Percentiles rank a stretch among this genome's conserved stretches.
Conservation (phyloP, 169 alveolate species). For the Plasmodium chabaudi region DNA sequence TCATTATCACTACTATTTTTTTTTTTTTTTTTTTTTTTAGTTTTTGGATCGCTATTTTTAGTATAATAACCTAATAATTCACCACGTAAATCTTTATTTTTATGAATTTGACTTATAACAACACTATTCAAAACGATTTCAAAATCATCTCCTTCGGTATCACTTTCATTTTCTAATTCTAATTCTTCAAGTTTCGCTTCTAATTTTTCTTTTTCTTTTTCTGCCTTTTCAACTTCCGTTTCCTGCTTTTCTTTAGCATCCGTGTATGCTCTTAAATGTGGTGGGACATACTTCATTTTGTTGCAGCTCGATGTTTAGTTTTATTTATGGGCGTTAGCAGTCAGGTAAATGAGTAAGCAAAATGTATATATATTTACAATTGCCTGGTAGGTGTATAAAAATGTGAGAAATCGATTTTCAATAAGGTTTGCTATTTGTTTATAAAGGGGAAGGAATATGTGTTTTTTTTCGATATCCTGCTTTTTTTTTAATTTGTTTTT, state of each 20-base stretch:
- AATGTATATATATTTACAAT: no score
- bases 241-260: slow-evolving; percentile 50
- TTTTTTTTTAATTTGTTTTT: no score
- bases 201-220: slow-evolving; percentile 39
- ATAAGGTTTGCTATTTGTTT: no score
- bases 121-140: slow-evolving; percentile 72
- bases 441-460: no score
- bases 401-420: no score
- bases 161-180: slow-evolving; percentile 36
- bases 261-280: slow-evolving; percentile 35
- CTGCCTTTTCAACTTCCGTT: slow-evolving; percentile 14
- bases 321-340: not conserved
- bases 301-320: not conserved
- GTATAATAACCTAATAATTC: slow-evolving; percentile 69
- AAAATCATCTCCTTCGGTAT: slow-evolving; percentile 66
- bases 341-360: no score
- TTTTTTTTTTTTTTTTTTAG: slow-evolving; percentile 62
- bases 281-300: slow-evolving; percentile 73
- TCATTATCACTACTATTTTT: slow-evolving; percentile 10
- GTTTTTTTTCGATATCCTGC: no score
- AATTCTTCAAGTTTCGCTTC: slow-evolving; percentile 29
- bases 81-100: slow-evolving; percentile 72
- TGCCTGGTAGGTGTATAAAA: no score
- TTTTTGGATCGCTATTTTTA: slow-evolving; percentile 30
- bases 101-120: slow-evolving; percentile 60